Percentiles rank a stretch among this genome's conserved stretches.
These are phyloP conservation scores for Globisporangium polare DNA, from an alignment of 352 stramenopile species.

Conservation along the genomic window DNA sequence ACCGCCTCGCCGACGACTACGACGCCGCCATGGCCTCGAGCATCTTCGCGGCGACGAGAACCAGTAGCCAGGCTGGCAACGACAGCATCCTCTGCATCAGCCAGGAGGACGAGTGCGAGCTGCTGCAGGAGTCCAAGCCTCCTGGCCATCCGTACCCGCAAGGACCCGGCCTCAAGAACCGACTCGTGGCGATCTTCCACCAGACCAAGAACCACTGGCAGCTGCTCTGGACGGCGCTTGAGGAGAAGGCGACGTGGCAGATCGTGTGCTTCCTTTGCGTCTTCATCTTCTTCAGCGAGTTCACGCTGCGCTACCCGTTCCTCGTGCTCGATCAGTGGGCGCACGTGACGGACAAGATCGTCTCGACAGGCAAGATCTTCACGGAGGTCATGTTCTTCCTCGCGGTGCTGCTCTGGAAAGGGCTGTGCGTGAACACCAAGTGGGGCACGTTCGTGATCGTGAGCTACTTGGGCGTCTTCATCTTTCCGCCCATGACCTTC, in stretches of 20 bases:
- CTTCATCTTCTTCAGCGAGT: constrained; percentile 49
- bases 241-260: constrained; percentile 35
- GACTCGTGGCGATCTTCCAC: neutral
- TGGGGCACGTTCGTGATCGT: constrained; percentile 29
- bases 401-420: constrained; percentile 29
- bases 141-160: neutral
- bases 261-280: constrained; percentile 37
- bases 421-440: constrained; percentile 27
- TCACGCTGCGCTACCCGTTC: constrained; percentile 40
- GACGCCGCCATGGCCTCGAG: neutral
- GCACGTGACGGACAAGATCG: constrained; percentile 30
- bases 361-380: constrained; percentile 26
- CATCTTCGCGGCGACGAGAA: constrained; percentile 4
- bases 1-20: constrained; percentile 17
- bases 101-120: constrained; percentile 18
- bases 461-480: constrained; percentile 24
- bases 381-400: constrained; percentile 30
- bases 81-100: constrained; percentile 10
- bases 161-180: neutral
- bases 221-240: constrained; percentile 27
- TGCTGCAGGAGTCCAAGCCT: constrained; percentile 18
- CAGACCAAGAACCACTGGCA: constrained; percentile 27
- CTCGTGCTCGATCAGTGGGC: constrained; percentile 36
- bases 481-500: constrained; percentile 26
- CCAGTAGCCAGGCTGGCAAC: constrained; percentile 8